A percentile compares a stretch with the other conserved stretches of the same genome.
Conservation (phyloP, 192 early-diverging fungal genomes). For the Linnemannia elongata region DNA sequence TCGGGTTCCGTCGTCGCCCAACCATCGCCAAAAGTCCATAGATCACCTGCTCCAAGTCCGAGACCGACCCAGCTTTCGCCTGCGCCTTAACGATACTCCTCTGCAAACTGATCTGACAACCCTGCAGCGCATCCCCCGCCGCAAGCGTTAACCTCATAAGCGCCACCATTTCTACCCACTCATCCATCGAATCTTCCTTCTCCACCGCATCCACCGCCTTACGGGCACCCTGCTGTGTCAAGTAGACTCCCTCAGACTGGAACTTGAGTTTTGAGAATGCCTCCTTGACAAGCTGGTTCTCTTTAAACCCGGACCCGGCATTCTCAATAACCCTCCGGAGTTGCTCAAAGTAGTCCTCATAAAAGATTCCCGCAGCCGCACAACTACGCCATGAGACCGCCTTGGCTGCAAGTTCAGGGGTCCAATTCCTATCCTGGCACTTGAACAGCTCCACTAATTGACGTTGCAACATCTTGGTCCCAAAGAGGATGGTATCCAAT, state of each 20-base stretch:
- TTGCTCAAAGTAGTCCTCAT: slow-evolving; percentile 19
- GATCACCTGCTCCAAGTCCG: slow-evolving; percentile 24
- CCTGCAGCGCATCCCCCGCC: slow-evolving; percentile 27
- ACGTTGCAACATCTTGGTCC: background rate
- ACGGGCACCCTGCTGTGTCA: slow-evolving; percentile 10
- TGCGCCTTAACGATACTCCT: background rate
- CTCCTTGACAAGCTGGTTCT: background rate
- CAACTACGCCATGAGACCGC: slow-evolving; percentile 10
- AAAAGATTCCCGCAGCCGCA: background rate
- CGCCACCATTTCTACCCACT: background rate
- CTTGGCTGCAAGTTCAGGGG: background rate
- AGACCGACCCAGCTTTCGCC: background rate
- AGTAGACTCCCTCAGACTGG: slow-evolving; percentile 16
- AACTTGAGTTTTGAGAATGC: slow-evolving; percentile 8
- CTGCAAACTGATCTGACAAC: slow-evolving; percentile 21
- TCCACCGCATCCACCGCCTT: slow-evolving; percentile 1
- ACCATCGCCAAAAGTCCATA: slow-evolving; percentile 19
- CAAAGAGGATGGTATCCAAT: background rate
- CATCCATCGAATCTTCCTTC: background rate
- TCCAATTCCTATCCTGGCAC: background rate
- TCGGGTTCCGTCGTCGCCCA: slow-evolving; percentile 1
- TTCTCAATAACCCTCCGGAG: background rate
- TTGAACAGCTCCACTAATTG: slow-evolving; percentile 1
- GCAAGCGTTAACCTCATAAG: slow-evolving; percentile 2
- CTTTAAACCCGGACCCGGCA: background rate